A percentile compares a stretch with the other conserved stretches of the same genome.
Evolutionary conservation across 108 stramenopile genomes (phyloP).

Genomic region (Skeletonema potamos): DNA sequence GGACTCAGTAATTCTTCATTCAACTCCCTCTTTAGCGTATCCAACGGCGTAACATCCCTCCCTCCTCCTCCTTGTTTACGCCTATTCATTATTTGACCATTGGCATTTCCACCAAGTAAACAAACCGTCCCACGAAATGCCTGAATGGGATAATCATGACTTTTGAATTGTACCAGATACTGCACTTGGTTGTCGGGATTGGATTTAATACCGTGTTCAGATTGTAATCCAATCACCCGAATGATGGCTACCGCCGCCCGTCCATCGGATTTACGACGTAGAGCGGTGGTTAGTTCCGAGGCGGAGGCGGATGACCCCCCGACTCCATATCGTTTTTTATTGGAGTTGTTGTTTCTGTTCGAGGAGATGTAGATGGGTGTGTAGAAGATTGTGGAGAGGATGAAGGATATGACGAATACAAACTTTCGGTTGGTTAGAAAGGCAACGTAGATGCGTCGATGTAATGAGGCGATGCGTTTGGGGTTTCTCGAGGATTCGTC

Average conservation of each 20-base stretch:
- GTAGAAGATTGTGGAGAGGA: conserved; percentile 13
- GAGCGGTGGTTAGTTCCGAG: conserved; percentile 20
- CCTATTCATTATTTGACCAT: conserved; percentile 12
- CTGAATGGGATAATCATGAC: conserved; percentile 49
- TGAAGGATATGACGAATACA: conserved; percentile 14
- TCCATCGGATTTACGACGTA: conserved; percentile 30
- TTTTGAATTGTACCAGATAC: conserved; percentile 48
- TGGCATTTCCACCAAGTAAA: conserved; percentile 41
- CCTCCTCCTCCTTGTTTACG: neutral
- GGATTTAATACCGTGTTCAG: neutral
- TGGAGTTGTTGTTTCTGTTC: neutral
- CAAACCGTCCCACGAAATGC: conserved; percentile 39
- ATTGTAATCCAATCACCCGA: conserved; percentile 13
- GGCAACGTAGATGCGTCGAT: conserved; percentile 2
- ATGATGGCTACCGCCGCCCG: conserved; percentile 48
- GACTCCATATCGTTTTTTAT: conserved; percentile 27
- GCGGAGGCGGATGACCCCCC: conserved; percentile 21
- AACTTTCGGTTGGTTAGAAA: conserved; percentile 22
- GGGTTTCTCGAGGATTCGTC: neutral
- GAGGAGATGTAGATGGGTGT: neutral
- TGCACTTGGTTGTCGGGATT: conserved; percentile 3
- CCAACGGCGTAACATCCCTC: conserved; percentile 22
- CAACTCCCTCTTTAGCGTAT: conserved; percentile 41
- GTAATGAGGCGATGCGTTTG: neutral
- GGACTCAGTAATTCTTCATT: conserved; percentile 33